phyloP scores from a whole-genome alignment of 345 rosid species.

The Corchorus olitorius region DNA sequence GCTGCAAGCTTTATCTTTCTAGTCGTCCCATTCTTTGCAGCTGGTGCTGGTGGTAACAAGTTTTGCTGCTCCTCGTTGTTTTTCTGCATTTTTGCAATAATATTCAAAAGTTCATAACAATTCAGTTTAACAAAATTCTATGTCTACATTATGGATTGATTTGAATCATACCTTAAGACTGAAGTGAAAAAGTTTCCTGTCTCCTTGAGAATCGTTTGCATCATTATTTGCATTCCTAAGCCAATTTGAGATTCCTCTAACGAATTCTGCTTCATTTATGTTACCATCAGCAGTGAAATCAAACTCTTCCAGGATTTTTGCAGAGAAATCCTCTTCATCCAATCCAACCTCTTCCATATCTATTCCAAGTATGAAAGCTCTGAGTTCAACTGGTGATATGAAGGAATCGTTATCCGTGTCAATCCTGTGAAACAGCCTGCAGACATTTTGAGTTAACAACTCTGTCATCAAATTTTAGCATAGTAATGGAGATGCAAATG shows the following conservation, averaged over 20 bases:
- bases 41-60: slow-evolving; percentile 15
- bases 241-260: slow-evolving; percentile 39
- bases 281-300: slow-evolving; percentile 30
- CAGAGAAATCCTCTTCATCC: slow-evolving; percentile 23
- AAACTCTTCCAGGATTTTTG: slow-evolving; percentile 38
- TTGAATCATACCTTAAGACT: slow-evolving; percentile 23
- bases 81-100: slow-evolving; percentile 25
- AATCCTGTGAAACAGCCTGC: slow-evolving; percentile 45
- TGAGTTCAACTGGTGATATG: slow-evolving; percentile 40
- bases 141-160: background rate
- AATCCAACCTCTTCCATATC: slow-evolving; percentile 38
- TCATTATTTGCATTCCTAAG: slow-evolving; percentile 25
- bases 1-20: background rate
- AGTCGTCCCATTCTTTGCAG: background rate
- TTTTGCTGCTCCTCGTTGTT: slow-evolving; percentile 30
- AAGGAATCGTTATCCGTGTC: slow-evolving; percentile 26
- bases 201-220: background rate
- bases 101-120: background rate
- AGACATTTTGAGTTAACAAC: background rate
- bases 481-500: background rate
- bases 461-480: background rate
- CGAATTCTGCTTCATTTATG: slow-evolving; percentile 39
- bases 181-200: background rate
- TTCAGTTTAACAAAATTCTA: background rate
- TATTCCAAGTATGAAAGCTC: slow-evolving; percentile 42